A percentile compares a stretch with the other conserved stretches of the same genome.
These are phyloP conservation scores for Salix koriyanagi DNA, from an alignment of 345 rosid species.

Conservation along the genomic window DNA sequence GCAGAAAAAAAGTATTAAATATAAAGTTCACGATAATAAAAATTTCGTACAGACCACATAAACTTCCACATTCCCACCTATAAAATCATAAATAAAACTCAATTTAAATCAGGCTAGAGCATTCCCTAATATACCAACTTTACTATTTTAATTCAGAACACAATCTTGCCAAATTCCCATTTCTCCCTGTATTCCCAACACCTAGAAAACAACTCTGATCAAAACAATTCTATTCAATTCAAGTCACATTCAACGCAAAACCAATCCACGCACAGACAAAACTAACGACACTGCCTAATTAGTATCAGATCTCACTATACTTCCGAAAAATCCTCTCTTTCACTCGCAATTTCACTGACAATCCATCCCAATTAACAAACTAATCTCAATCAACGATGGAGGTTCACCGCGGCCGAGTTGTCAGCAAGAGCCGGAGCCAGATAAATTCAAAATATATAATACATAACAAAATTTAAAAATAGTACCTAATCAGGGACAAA, in stretches of 20 bases:
- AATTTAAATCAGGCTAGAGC: conserved; percentile 1
- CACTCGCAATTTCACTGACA: background rate
- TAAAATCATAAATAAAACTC: background rate
- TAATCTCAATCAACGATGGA: background rate
- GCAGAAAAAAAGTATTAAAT: background rate
- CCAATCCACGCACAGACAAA: background rate
- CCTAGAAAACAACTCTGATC: background rate
- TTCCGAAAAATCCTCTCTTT: background rate
- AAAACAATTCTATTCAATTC: background rate
- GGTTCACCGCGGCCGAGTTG: too few species aligned
- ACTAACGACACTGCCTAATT: background rate
- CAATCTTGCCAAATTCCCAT: background rate
- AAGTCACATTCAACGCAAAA: background rate
- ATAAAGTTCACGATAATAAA: background rate
- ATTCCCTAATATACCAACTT: background rate
- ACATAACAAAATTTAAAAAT: background rate
- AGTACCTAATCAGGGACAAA: conserved; percentile 63
- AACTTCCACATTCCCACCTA: background rate
- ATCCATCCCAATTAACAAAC: background rate
- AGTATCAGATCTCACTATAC: conserved; percentile 1
- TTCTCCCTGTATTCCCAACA: background rate
- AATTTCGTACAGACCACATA: background rate
- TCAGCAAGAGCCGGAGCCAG: too few species aligned
- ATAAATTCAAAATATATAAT: background rate
- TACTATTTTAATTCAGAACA: background rate